Evolutionary conservation across 2,329 filamentous ascomycete genomes (phyloP).

Genomic region (Saccharata proteae): DNA sequence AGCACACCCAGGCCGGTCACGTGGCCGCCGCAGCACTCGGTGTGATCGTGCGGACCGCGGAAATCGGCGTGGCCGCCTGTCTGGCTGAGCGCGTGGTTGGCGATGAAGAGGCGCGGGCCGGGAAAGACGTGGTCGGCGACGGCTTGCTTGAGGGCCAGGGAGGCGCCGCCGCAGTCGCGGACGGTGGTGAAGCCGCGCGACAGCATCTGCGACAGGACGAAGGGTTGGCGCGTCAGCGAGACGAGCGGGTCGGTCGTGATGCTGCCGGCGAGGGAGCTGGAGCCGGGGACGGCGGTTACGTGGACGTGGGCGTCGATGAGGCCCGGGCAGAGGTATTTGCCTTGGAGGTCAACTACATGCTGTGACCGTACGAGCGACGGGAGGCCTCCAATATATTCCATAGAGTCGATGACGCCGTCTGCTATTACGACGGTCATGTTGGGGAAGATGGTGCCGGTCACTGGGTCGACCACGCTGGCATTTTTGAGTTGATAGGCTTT

Average conservation of each 20-base stretch:
- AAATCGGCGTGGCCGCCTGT: conserved; percentile 47
- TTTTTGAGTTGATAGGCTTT: conserved; percentile 27
- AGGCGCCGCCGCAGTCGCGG: conserved; percentile 47
- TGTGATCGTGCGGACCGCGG: conserved; percentile 32
- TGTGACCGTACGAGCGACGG: conserved; percentile 10
- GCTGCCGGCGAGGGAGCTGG: conserved; percentile 6
- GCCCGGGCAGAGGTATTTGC: conserved; percentile 37
- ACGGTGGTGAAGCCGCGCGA: conserved; percentile 46
- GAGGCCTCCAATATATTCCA: conserved; percentile 11
- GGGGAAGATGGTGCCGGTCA: conserved; percentile 16
- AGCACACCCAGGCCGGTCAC: conserved; percentile 32
- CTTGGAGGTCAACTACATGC: conserved; percentile 29
- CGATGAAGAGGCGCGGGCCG: conserved; percentile 24
- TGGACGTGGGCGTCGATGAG: conserved; percentile 34
- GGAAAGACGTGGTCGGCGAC: conserved; percentile 43
- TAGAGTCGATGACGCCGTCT: conserved; percentile 8
- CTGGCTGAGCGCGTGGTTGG: conserved; percentile 41
- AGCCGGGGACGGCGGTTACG: conserved; percentile 11
- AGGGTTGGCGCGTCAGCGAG: conserved; percentile 35
- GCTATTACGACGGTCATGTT: conserved; percentile 10
- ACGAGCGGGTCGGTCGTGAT: conserved; percentile 25
- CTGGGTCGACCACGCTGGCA: conserved; percentile 33
- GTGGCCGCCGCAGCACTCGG: conserved; percentile 36
- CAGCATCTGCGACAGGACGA: conserved; percentile 39
- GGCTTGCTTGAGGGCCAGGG: conserved; percentile 43